Evolutionary conservation across 1,139 yeast genomes (phyloP).

Genomic region (Sugiyamaella paludigena): DNA sequence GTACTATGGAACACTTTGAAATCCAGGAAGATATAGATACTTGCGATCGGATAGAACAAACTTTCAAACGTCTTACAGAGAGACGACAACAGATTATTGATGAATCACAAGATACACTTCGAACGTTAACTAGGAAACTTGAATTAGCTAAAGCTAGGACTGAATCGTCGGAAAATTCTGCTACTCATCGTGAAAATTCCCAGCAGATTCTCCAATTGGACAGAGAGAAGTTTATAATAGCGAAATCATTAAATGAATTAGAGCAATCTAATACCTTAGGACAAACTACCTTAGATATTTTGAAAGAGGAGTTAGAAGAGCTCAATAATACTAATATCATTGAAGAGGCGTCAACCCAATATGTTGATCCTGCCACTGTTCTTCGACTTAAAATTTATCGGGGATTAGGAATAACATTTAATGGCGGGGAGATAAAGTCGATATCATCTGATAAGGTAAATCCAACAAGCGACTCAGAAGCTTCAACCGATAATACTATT

Average conservation of each 20-base stretch:
- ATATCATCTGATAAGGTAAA: no score
- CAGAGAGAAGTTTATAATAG: slow-evolving; percentile 51
- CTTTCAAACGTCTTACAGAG: slow-evolving; percentile 21
- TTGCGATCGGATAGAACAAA: slow-evolving; percentile 25
- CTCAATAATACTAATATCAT: slow-evolving; percentile 36
- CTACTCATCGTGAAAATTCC: slow-evolving; percentile 30
- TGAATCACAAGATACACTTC: slow-evolving; percentile 23
- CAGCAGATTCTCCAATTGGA: slow-evolving; percentile 42
- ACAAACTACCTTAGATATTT: slow-evolving; percentile 44
- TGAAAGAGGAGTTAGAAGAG: slow-evolving; percentile 43
- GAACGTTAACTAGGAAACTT: slow-evolving; percentile 32
- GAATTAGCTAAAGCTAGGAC: slow-evolving; percentile 33
- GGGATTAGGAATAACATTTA: slow-evolving; percentile 40
- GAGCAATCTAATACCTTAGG: slow-evolving; percentile 52
- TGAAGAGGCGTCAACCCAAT: slow-evolving; percentile 32
- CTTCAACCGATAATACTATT: slow-evolving; percentile 6
- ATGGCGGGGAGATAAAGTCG: slow-evolving; percentile 31
- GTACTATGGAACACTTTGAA: slow-evolving; percentile 49
- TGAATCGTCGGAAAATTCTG: slow-evolving; percentile 37
- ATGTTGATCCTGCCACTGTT: slow-evolving; percentile 38
- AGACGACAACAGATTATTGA: slow-evolving; percentile 22
- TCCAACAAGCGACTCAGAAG: background rate
- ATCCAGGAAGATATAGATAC: slow-evolving; percentile 48
- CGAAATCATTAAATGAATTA: slow-evolving; percentile 56
- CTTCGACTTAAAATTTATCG: slow-evolving; percentile 42